Base-by-base conservation (phyloP, 2,329 filamentous ascomycete species). In the Nemania sp. region DNA sequence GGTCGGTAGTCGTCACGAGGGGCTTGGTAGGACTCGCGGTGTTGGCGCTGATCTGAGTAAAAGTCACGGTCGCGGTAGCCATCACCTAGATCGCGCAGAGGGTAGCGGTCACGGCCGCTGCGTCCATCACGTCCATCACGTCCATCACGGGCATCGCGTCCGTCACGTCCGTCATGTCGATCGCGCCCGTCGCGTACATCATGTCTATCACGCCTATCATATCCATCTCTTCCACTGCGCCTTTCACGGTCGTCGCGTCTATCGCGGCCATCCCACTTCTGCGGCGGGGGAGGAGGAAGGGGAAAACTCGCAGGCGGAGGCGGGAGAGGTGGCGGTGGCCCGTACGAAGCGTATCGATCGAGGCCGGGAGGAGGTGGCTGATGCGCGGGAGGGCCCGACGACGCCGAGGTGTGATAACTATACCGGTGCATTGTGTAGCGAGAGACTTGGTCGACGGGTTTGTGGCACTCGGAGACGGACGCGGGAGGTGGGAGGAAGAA, bases 1-100 rank as follows among this genome's bases (percentile, higher is more conserved):
- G 75, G 76, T 1, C 70, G 73, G 50, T 72, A 73, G 35, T 73
- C 67, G 21, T 60, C 48, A 37, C 54, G 59, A 49, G 42, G 46
- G 49, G 57, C 57, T 1, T 60, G 51, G 47, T 65, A 57, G 20
- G 51, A 17, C 10, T 43, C 34, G n/a, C 51, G 43, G 32, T 54
- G 49, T 37, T 65, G 63, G 52, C 71, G 71, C 25, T 69, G 56
- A 18, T 68, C 67, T 2, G 71, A 71, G 43, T 65, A 71, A 10
- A 69, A 64, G 4, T 69, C 71, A 25, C 64, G 69, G 34, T 62
- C 69, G n/a, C 64, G 59, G 48, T 61, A 53, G n/a, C 62, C 63
- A 39, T 66, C 62, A 5, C 53, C 48, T 34, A 54, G 62, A 43
- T 67, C 65, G 47, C 65, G 64, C 12, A 59, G 57, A 12, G 47